phyloP scores from a whole-genome alignment of 108 stramenopile species.

The Nitzschia palea region DNA sequence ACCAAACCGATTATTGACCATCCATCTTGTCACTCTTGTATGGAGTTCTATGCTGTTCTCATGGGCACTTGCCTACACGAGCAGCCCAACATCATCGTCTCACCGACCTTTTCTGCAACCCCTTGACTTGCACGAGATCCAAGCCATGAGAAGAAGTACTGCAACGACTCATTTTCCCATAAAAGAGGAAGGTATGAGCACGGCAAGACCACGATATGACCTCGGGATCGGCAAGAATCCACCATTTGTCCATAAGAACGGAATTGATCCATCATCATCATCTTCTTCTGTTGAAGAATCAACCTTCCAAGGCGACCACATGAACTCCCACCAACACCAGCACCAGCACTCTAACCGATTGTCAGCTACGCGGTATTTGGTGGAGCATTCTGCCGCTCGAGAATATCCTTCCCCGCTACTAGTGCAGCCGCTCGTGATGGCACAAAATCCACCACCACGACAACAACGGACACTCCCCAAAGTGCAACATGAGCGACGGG shows the following conservation, averaged over 20 bases:
- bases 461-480: slow-evolving; percentile 1
- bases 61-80: neutral
- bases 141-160: neutral
- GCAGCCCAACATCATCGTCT: neutral
- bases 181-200: neutral
- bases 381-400: slow-evolving; percentile 6
- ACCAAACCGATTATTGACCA: neutral
- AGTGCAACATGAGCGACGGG: slow-evolving; percentile 3
- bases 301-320: no score
- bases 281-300: neutral
- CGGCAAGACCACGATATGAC: slow-evolving; percentile 3
- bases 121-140: neutral
- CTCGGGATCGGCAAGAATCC: slow-evolving; percentile 19
- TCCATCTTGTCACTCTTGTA: neutral
- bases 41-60: neutral
- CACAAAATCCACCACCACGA: no score
- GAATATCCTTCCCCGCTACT: slow-evolving; percentile 9
- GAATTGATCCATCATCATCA: neutral
- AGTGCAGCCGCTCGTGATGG: no score
- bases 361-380: neutral
- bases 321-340: no score
- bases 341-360: no score
- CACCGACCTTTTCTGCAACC: neutral
- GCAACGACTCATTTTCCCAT: no score
- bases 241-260: neutral